Evolutionary conservation across 306 rosid genomes (phyloP).

Genomic region (Delonix regia): DNA sequence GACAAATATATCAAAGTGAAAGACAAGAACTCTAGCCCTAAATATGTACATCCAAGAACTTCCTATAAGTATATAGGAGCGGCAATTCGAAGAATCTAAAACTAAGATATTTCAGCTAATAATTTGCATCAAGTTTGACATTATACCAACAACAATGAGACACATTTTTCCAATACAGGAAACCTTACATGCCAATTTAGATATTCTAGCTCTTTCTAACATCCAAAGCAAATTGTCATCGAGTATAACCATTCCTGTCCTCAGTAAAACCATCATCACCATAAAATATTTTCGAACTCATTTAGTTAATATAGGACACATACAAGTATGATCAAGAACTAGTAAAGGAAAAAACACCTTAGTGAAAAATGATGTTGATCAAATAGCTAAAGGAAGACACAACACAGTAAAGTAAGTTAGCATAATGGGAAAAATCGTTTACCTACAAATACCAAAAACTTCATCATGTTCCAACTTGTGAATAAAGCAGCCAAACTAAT

Average conservation of each 20-base stretch:
- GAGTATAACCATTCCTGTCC: background rate
- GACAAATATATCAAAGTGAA: too few relatives aligned
- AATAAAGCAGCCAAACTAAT: background rate
- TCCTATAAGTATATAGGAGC: too few relatives aligned
- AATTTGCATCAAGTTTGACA: background rate
- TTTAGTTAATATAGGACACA: background rate
- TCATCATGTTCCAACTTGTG: background rate
- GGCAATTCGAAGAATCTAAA: background rate
- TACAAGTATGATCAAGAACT: background rate
- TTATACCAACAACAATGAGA: background rate
- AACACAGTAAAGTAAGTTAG: background rate
- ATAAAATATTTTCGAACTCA: background rate
- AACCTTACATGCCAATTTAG: background rate
- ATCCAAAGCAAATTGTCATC: background rate
- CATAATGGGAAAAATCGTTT: background rate
- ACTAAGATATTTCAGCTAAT: background rate
- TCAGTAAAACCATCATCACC: background rate
- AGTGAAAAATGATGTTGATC: background rate
- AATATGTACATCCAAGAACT: too few relatives aligned
- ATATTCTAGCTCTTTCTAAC: background rate
- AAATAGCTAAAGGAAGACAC: background rate
- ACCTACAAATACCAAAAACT: background rate
- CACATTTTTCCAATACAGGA: background rate
- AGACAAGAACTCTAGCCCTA: too few relatives aligned
- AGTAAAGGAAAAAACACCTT: background rate